Base-by-base conservation (phyloP, 257 asterid genomes). In the Nicotiana otophora region DNA sequence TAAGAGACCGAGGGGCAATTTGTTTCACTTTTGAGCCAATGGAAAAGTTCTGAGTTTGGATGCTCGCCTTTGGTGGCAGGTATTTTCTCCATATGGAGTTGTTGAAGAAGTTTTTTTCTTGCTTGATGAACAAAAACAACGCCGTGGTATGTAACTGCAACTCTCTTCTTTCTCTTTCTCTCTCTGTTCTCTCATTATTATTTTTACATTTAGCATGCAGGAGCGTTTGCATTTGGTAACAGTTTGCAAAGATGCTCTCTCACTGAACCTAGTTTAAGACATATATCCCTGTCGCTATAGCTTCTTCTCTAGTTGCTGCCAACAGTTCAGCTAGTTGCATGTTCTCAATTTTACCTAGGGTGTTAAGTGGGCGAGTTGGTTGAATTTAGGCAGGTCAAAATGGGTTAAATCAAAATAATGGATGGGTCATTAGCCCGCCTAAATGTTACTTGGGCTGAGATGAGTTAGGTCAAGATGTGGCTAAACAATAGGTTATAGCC, bases 1-100 rank as follows among this genome's bases (percentile, higher is more conserved):
- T 46, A 39, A 72, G n/a, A 72, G 78, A 42, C 20, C 17, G 57
- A 53, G 20, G 36, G 16, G 5, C 78, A 42, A 72, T 72, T 31
- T 46, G 61, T 46, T 72, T 48, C 61, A 23, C 23, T 42, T 72
- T 72, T 72, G 61, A 46, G 61, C 36, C 61, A 46, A 46, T 46
- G 79, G 15, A 72, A 23, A 68, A 17, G 63, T 84, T 81, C 69
- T 58, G 61, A 53, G 69, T 74, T 82, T 80, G 89, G 80, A 81
- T 76, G 68, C 66, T 60, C 84, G 82, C 48, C 87, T 85, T 74
- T 87, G 55, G 54, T 82, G 84, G 36, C 94, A 95, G 98, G 90
- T 96, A 87, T 94, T 96, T 86, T 88, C 96, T 57, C 95, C 93
- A 51, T 94, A 86, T 67, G 99, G 99, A 82, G 77, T 86, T 61